Base-by-base conservation (phyloP, 305 asterid genomes). In the Fraxinus xanthoxyloides region DNA sequence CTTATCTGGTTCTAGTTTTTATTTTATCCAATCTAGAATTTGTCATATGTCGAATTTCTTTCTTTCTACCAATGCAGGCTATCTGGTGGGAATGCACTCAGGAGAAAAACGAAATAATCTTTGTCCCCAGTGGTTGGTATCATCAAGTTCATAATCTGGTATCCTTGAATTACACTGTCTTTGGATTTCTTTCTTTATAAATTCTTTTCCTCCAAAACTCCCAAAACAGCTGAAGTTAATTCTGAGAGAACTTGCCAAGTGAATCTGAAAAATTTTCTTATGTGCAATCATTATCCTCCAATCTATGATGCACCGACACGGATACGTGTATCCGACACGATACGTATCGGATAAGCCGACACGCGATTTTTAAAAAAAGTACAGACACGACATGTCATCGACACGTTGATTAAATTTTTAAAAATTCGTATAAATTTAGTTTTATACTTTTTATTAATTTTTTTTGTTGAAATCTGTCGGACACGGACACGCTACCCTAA, bases 71-170 rank as follows among this genome's bases (percentile, higher is more conserved):
- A 23, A 32, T 83, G 78, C 89, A 95, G 97, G 93, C 99, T 34
- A 76, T 89, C 77, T 96, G 99, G 99, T 87, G 77, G 91, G 98
- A 94, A 77, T 96, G 99, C 79, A 91, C 89, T 86, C 99, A 96
- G 85, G 97, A 92, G 84, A 84, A 35, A 78, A 86, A 90, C 69
- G 99, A 94, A 86, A 90, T 96, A 77, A 96, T 96, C 81, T 96
- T 96, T 43, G 99, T 96, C 56, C 98, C 99, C 72, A 94, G 98
- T 89, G 98, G 98, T 80, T 96, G 98, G 99, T 96, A 91, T 84
- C 99, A 96, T 86, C 99, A 96, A 96, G 98, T 96, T 85, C 97
- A 90, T 75, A 96, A 96, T 89, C 84, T 90, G 98, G 99, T 95
- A 95, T 40, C 23, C 51, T 61, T 43, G 67, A 74, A 40, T 76